Conservation (phyloP, 306 rosid genomes). For the Cicer chorassanicum region DNA sequence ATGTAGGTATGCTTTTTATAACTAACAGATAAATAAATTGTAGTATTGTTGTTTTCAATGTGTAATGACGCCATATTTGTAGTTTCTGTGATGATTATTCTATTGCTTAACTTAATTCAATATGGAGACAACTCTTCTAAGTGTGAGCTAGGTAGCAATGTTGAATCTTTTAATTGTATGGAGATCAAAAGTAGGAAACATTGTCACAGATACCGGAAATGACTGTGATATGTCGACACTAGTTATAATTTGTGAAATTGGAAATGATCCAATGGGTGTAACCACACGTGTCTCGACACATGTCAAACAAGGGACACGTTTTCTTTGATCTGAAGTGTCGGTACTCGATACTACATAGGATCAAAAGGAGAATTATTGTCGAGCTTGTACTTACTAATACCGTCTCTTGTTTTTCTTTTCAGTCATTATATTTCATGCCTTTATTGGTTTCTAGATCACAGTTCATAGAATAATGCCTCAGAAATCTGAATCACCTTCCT, state of each 20-base stretch:
- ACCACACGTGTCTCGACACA: no score
- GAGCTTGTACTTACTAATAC: neutral
- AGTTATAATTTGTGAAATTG: no score
- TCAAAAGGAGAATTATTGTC: conserved; percentile 7
- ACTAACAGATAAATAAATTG: neutral
- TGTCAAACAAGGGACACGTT: no score
- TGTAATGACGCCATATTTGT: neutral
- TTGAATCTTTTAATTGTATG: conserved; percentile 21
- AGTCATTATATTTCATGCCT: neutral
- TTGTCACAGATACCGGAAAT: no score
- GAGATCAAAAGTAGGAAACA: neutral
- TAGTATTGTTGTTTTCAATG: conserved; percentile 14
- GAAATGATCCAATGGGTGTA: no score
- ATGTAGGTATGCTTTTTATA: conserved; percentile 55
- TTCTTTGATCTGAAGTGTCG: no score
- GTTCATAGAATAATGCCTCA: conserved; percentile 8
- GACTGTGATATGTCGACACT: no score
- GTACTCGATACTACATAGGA: neutral
- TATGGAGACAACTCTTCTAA: conserved; percentile 23
- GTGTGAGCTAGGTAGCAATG: neutral
- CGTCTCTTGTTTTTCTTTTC: neutral
- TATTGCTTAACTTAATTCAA: conserved; percentile 15
- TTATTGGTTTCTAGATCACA: conserved; percentile 25
- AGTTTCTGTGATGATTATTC: conserved; percentile 29
- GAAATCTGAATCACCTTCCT: conserved; percentile 19